phyloP scores from a whole-genome alignment of 2,329 filamentous ascomycete genomes.

The Epichloe amarillans region DNA sequence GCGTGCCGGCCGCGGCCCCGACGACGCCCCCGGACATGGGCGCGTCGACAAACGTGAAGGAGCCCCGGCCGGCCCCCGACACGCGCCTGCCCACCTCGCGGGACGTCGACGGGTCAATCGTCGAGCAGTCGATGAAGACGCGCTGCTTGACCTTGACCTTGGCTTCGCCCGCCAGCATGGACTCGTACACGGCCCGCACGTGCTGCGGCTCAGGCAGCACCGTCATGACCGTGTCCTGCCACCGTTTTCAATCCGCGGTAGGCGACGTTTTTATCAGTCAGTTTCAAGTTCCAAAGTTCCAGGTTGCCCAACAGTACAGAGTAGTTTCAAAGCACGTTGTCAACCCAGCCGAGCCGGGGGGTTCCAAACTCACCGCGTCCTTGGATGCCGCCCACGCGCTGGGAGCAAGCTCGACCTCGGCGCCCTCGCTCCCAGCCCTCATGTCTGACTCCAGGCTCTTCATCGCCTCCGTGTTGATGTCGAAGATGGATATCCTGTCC shows the following conservation, averaged over 20 bases:
- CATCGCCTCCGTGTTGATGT: slow-evolving; percentile 39
- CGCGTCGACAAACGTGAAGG: slow-evolving; percentile 81
- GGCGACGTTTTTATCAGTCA: too few species aligned
- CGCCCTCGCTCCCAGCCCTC: slow-evolving; percentile 30
- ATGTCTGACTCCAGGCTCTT: slow-evolving; percentile 35
- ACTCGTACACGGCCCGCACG: slow-evolving; percentile 68
- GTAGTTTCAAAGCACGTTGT: too few species aligned
- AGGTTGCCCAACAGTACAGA: too few species aligned
- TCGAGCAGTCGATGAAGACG: slow-evolving; percentile 91
- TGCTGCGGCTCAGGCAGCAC: slow-evolving; percentile 82
- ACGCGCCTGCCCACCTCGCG: slow-evolving; percentile 62
- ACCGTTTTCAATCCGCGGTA: background rate
- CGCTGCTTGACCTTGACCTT: slow-evolving; percentile 23
- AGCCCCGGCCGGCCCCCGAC: slow-evolving; percentile 38
- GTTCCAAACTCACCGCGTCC: slow-evolving; percentile 33
- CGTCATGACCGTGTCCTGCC: slow-evolving; percentile 72
- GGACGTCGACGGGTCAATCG: slow-evolving; percentile 83
- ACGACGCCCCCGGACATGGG: slow-evolving; percentile 96
- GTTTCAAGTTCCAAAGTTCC: too few species aligned
- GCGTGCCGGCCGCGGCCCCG: slow-evolving; percentile 70
- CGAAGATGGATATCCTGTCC: slow-evolving; percentile 40
- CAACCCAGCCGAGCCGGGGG: too few species aligned
- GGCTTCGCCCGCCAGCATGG: slow-evolving; percentile 46
- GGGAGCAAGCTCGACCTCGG: slow-evolving; percentile 29
- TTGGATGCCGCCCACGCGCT: slow-evolving; percentile 35